Conservation (phyloP, 768 basidiomycete species). For the Cyathus striatus region DNA sequence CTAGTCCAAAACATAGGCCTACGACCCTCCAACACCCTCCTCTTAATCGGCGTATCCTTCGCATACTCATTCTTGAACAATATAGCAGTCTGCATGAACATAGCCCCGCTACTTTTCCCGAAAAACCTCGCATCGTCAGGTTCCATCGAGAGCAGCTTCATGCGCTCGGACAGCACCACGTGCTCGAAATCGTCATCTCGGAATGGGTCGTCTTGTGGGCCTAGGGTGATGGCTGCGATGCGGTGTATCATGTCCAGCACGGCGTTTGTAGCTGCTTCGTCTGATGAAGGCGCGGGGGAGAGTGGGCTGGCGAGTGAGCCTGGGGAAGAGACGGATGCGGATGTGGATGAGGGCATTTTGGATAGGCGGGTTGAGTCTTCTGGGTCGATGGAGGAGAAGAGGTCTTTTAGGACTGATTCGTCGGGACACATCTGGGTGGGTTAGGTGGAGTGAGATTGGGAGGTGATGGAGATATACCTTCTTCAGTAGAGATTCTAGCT, state of each 20-base stretch:
- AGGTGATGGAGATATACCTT: not conserved
- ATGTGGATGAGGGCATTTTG: not conserved
- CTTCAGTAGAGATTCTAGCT: not conserved
- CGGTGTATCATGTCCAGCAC: not conserved
- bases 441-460: too few species aligned
- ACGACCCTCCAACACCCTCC: not conserved
- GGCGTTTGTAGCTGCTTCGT: too few species aligned
- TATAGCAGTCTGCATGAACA: constrained; percentile 40
- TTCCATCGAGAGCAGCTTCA: not conserved
- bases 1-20: not conserved
- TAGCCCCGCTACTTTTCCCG: constrained; percentile 39
- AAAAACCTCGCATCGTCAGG: constrained; percentile 27
- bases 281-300: too few species aligned
- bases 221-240: not conserved
- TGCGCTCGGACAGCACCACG: not conserved
- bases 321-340: too few species aligned
- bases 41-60: constrained; percentile 14
- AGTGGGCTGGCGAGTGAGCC: too few species aligned
- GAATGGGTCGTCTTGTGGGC: not conserved
- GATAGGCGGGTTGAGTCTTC: not conserved
- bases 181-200: not conserved
- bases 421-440: not conserved
- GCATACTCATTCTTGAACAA: constrained; percentile 45
- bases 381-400: not conserved
- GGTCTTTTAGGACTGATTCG: not conserved